Base-by-base conservation (phyloP, 1,284 basidiomycete genomes). In the Puccinia hordei region DNA sequence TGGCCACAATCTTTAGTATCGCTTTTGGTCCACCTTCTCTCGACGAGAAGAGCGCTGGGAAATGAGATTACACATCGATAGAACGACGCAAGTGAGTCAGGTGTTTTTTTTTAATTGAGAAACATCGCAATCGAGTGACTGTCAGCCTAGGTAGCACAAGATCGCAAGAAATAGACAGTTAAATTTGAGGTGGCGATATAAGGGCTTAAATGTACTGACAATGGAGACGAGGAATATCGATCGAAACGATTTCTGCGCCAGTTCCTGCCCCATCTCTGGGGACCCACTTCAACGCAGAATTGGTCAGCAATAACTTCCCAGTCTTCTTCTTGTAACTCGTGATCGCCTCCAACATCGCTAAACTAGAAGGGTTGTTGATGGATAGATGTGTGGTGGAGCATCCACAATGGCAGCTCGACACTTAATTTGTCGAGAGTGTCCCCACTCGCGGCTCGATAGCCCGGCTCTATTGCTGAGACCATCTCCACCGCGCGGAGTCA, bases 271-370 rank as follows among this genome's bases (percentile, higher is more conserved):
- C 90, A 79, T 89, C 90, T 82, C 90, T 89, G 84, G 90, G 90
- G 1, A 90, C 90, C 91, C 91, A 93, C 88, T 90, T 89, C 0
- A 93, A 87, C 83, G 90, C 88, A 1, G 88, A 86, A 82, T 88
- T 88, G 3, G 89, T 91, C 84, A 93, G 89, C 84, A 91, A 89
- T 82, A 94, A 89, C 81, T 89, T 86, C 82, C 92, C 92, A 38
- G 88, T 84, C 81, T 88, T 85, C 87, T 93, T 94, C 87, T 93
- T 93, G 89, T 91, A 93, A 75, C 90, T 90, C 81, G 90, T 90
- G 85, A 90, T 90, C 80, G 92, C 92, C 5, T 81, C 66, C 8
- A 35, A 24, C 19, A n/a, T 68, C 27, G 66, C 46, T 38, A 27
- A 59, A 27, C 57, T 33, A 3, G 57, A 59, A 12, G 59, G 59